Evolutionary conservation across 352 stramenopile genomes (phyloP), one percentile per base, ranked within the genome.

Genomic region (Globisporangium spinosum): DNA sequence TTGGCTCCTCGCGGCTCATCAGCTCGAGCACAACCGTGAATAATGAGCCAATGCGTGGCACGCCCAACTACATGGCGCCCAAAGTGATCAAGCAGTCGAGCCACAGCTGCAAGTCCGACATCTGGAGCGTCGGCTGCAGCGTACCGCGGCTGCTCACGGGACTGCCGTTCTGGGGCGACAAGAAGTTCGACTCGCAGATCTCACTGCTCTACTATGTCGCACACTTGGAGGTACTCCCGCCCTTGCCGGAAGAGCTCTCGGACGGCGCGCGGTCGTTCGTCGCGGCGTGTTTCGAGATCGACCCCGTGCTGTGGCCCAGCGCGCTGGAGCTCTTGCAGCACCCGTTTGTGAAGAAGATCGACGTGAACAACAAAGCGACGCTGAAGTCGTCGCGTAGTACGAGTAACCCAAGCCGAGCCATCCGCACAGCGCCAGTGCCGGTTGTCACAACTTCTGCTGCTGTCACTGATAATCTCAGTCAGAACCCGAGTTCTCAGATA

Each of bases 271-370:
- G 68, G 17, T 80, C 74, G 25, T 89, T 91, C 53, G 77, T 91
- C n/a, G 27, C 56, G 0, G 68, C 74, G 2, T 89, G 83, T 45
- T 71, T 89, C 5, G 69, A 81, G 54, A 78, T 91, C 34, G 74
- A 88, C 34, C 75, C 80, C 1, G 45, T 62, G 3, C 74, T 84
- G 32, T 82, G 97, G 43, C 94, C 95, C 6, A 94, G 71, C 54
- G 94, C 96, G 3, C 79, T 73, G 15, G 85, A 98, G 66, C 81
- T 99, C 17, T 74, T 99, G 1, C 74, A 83, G 27, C 93, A 98
- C 61, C 78, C 83, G 22, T 99, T 99, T 72, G 78, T 98, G 34
- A 61, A 67, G 4, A 5, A 29, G 25, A 53, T 68, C 8, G 54
- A 51, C 17, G 13, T 45, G 38, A 45, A 40, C 35, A n/a, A 62